phyloP scores from a whole-genome alignment of 805 yeast genomes.

The Alloascoidea hylecoeti region DNA sequence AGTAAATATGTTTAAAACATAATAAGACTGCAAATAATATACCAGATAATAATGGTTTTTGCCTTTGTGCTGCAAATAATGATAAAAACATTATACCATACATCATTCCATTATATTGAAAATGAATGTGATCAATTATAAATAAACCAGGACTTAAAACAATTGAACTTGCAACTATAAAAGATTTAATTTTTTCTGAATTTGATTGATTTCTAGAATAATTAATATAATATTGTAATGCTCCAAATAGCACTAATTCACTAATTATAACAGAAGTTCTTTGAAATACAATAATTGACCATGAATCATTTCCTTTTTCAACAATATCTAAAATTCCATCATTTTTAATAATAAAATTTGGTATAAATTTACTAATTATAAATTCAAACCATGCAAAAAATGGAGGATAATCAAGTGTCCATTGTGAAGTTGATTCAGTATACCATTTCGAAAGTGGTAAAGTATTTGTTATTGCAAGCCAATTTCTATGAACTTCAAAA shows the following conservation, averaged over 20 bases:
- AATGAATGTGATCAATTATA: conserved; percentile 89
- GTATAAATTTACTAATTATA: conserved; percentile 59
- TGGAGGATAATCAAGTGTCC: conserved; percentile 98
- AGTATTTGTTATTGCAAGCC: conserved; percentile 81
- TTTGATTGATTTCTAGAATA: conserved; percentile 24
- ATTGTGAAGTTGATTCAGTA: conserved; percentile 60
- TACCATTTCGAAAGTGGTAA: conserved; percentile 79
- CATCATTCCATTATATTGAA: conserved; percentile 92
- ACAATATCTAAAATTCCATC: conserved; percentile 75
- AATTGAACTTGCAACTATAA: conserved; percentile 70
- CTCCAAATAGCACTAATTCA: conserved; percentile 55
- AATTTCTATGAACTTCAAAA: conserved; percentile 93
- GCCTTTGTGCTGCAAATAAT: conserved; percentile 52
- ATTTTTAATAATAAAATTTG: conserved; percentile 32
- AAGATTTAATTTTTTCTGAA: conserved; percentile 30
- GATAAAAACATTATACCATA: conserved; percentile 72
- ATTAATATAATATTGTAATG: conserved; percentile 60
- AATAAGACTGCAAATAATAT: conserved; percentile 59
- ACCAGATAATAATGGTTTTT: conserved; percentile 45
- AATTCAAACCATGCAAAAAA: conserved; percentile 94
- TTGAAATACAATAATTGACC: conserved; percentile 76
- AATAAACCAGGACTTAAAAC: conserved; percentile 82
- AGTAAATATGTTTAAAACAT: conserved; percentile 89
- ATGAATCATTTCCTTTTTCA: conserved; percentile 50
- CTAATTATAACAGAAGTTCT: conserved; percentile 65